Conservation (phyloP, 805 yeast species). For the Wickerhamomyces rabaulensis region DNA sequence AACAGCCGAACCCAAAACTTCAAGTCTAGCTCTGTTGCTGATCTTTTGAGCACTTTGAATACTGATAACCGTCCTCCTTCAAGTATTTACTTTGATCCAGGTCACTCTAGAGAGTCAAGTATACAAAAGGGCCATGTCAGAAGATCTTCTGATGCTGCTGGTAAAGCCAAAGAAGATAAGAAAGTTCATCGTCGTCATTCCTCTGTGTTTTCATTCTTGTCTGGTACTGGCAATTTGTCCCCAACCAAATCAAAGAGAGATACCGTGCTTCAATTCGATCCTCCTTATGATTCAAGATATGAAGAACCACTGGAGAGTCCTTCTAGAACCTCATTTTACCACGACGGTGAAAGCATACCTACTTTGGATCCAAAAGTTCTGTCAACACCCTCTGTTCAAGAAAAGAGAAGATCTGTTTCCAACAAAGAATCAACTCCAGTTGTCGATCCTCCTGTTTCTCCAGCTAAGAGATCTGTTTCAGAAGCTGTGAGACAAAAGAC, state of each 20-base stretch:
- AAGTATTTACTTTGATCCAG: constrained; percentile 42
- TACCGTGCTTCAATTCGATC: not conserved
- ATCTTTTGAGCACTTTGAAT: constrained; percentile 27
- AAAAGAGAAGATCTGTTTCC: constrained; percentile 46
- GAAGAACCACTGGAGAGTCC: not conserved
- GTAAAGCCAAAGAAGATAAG: constrained; percentile 20
- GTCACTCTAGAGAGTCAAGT: constrained; percentile 31
- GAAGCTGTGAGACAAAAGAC: constrained; percentile 48
- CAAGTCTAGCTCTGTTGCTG: constrained; percentile 21
- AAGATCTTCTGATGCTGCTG: constrained; percentile 38
- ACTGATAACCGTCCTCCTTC: constrained; percentile 38
- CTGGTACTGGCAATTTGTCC: constrained; percentile 8
- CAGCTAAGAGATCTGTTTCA: constrained; percentile 39
- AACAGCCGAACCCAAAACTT: constrained; percentile 11
- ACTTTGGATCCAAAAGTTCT: constrained; percentile 9
- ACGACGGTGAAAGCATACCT: constrained; percentile 8
- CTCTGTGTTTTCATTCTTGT: constrained; percentile 49
- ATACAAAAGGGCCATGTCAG: constrained; percentile 32
- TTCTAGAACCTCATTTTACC: not conserved
- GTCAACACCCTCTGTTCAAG: constrained; percentile 9
- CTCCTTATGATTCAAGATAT: not conserved
- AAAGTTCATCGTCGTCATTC: constrained; percentile 45
- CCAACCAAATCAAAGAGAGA: constrained; percentile 8
- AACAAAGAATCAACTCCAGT: constrained; percentile 35
- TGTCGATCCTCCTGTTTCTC: constrained; percentile 6